phyloP scores from a whole-genome alignment of 202 grass and related monocot genomes.

The Panicum virgatum region DNA sequence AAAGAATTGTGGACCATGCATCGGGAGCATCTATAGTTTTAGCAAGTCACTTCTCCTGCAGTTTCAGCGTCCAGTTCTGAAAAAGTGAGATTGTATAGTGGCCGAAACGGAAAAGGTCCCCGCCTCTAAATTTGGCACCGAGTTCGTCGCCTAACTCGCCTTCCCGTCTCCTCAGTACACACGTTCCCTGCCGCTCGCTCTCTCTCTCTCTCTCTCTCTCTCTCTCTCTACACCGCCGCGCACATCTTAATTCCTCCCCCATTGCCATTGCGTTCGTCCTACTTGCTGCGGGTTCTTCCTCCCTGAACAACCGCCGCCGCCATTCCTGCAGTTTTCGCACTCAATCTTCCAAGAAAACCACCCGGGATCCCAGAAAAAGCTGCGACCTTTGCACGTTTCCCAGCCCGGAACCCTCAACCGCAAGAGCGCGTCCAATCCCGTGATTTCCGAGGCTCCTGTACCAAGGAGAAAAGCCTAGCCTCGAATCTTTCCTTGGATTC shows the following conservation, averaged over 20 bases:
- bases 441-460: not conserved
- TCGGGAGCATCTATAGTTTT: not conserved
- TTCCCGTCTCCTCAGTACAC: conserved; percentile 16
- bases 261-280: conserved; percentile 8
- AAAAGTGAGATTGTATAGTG: not conserved
- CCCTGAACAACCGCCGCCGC: conserved; percentile 8
- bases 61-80: not conserved
- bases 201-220: not conserved
- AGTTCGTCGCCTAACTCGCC: conserved; percentile 35
- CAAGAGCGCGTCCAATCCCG: conserved; percentile 16
- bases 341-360: not conserved
- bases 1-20: not conserved
- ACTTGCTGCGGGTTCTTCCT: not conserved
- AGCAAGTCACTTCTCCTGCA: not conserved
- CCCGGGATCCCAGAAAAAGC: not conserved
- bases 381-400: conserved; percentile 35
- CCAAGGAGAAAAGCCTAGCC: not conserved
- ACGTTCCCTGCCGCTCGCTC: not conserved
- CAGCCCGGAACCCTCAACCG: not conserved
- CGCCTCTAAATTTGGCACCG: conserved; percentile 55
- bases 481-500: conserved; percentile 4
- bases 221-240: not conserved
- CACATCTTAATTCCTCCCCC: conserved; percentile 17
- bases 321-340: not conserved
- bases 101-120: conserved; percentile 8